Evolutionary conservation across 2,329 filamentous ascomycete species (phyloP).

Genomic region (Xylaria sp.): DNA sequence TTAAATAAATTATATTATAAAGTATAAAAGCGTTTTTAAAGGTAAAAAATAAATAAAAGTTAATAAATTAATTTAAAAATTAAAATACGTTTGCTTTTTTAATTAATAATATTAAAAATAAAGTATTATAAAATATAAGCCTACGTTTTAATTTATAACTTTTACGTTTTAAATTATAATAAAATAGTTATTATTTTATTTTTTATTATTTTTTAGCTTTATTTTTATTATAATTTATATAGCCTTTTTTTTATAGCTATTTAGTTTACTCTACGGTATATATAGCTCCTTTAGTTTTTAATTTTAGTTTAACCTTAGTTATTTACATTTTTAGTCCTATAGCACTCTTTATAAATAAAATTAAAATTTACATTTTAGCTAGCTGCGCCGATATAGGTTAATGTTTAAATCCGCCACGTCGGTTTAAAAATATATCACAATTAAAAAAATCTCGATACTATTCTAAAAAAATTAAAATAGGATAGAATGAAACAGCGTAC

Average conservation of each 20-base stretch:
- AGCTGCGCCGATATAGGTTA: constrained; percentile 10
- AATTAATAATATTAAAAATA: too few relatives aligned
- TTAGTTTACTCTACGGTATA: constrained; percentile 14
- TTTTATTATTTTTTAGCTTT: too few relatives aligned
- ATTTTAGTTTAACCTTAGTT: constrained; percentile 22
- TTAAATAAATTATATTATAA: too few relatives aligned
- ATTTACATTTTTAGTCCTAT: constrained; percentile 16
- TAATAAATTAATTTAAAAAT: too few relatives aligned
- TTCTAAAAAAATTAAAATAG: neutral
- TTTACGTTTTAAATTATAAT: too few relatives aligned
- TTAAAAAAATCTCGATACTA: neutral
- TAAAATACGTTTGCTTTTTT: too few relatives aligned
- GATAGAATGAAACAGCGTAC: neutral
- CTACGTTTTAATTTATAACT: too few relatives aligned
- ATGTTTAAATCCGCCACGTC: too few relatives aligned
- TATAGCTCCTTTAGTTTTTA: constrained; percentile 17
- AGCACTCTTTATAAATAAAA: constrained; percentile 23
- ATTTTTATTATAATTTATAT: neutral
- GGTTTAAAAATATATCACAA: neutral
- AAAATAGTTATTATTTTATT: too few relatives aligned
- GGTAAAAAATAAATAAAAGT: too few relatives aligned
- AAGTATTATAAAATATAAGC: too few relatives aligned
- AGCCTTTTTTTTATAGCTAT: constrained; percentile 2
- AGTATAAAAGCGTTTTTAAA: too few relatives aligned
- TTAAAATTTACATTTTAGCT: constrained; percentile 27